phyloP scores from a whole-genome alignment of 345 rosid genomes.

The Salix koriyanagi region DNA sequence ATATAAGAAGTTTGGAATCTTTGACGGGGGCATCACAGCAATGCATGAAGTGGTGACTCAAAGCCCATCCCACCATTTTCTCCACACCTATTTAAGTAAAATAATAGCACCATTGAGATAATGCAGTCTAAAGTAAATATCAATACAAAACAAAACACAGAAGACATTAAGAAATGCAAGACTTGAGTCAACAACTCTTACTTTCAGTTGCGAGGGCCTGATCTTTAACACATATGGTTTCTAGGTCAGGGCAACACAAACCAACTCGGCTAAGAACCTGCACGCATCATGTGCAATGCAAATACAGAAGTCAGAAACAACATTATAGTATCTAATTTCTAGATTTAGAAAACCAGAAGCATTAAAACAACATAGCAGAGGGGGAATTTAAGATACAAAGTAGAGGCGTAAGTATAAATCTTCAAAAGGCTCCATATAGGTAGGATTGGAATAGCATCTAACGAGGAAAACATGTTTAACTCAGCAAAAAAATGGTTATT shows the following conservation, averaged over 20 bases:
- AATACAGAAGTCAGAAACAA: slow-evolving; percentile 1
- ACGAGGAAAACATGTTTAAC: not conserved
- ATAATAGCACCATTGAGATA: not conserved
- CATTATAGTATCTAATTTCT: not conserved
- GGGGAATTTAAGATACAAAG: not conserved
- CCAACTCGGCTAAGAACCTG: slow-evolving; percentile 74
- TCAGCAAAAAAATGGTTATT: not conserved
- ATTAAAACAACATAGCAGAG: not conserved
- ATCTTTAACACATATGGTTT: slow-evolving; percentile 66
- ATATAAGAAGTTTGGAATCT: slow-evolving; percentile 66
- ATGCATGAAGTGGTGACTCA: slow-evolving; percentile 77
- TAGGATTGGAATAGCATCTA: not conserved
- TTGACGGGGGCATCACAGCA: slow-evolving; percentile 48
- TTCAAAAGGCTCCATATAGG: not conserved
- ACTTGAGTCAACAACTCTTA: slow-evolving; percentile 27
- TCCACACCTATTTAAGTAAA: slow-evolving; percentile 60
- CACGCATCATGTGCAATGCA: slow-evolving; percentile 12
- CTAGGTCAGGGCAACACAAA: slow-evolving; percentile 79
- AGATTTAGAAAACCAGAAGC: not conserved
- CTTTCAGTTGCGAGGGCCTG: slow-evolving; percentile 79
- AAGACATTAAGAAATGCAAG: not conserved
- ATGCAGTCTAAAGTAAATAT: not conserved
- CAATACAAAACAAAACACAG: not conserved
- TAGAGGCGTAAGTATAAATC: not conserved
- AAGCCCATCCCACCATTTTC: slow-evolving; percentile 91